A percentile compares a stretch with the other conserved stretches of the same genome.
phyloP scores from a whole-genome alignment of 2,329 filamentous ascomycete genomes.

The Colletotrichum cuscutae region DNA sequence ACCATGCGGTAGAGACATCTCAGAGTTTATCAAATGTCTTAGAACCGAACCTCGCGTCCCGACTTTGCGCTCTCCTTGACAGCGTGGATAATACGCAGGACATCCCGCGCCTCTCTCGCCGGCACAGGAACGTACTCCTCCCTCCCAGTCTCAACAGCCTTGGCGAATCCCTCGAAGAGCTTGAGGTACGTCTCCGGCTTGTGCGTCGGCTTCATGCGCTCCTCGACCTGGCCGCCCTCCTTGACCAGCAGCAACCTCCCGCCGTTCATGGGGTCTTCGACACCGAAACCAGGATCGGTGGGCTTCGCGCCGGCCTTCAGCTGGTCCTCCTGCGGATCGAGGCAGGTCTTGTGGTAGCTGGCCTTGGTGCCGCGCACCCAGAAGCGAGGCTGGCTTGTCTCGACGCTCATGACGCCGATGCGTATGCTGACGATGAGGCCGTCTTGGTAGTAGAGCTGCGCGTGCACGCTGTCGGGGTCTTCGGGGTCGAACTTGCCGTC shows the following conservation, averaged over 20 bases:
- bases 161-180: constrained; percentile 69
- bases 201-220: constrained; percentile 65
- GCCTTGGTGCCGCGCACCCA: constrained; percentile 82
- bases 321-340: constrained; percentile 82
- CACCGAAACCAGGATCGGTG: constrained; percentile 71
- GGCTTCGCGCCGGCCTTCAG: constrained; percentile 72
- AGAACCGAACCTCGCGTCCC: constrained; percentile 55
- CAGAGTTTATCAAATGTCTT: neutral
- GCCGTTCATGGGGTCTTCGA: constrained; percentile 70
- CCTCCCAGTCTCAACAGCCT: constrained; percentile 57
- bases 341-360: constrained; percentile 76
- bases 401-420: constrained; percentile 74
- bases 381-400: constrained; percentile 76
- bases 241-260: constrained; percentile 64
- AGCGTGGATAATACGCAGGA: constrained; percentile 64
- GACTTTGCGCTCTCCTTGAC: constrained; percentile 60
- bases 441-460: constrained; percentile 72
- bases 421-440: constrained; percentile 76
- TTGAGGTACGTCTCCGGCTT: constrained; percentile 74
- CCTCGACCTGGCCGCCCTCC: constrained; percentile 60
- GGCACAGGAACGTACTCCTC: constrained; percentile 64
- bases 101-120: constrained; percentile 62
- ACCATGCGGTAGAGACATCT: neutral
- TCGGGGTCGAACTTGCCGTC: constrained; percentile 56
- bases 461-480: constrained; percentile 68